Conservation (phyloP, 1,284 basidiomycete genomes). For the Amylostereum areolatum region DNA sequence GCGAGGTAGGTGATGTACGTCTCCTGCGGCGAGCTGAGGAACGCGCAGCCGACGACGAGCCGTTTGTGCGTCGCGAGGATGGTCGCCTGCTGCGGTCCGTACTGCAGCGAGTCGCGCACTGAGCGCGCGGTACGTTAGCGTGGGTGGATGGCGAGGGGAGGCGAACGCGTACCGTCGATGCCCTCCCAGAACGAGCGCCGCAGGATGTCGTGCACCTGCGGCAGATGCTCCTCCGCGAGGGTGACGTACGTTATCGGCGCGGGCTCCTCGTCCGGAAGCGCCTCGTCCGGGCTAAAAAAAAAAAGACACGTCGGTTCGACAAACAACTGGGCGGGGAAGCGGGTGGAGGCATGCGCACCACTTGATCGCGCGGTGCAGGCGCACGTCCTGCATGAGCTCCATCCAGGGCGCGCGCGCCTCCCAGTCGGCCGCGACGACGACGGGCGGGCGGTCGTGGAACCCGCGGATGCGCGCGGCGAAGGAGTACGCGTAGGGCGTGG, state of each 20-base stretch:
- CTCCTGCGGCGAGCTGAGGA: constrained; percentile 71
- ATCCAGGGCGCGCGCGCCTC: constrained; percentile 66
- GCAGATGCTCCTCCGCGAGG: constrained; percentile 52
- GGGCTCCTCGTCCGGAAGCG: constrained; percentile 30
- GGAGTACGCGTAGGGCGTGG: constrained; percentile 56
- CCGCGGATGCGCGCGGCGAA: constrained; percentile 59
- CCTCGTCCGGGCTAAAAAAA: constrained; percentile 45
- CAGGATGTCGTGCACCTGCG: constrained; percentile 65
- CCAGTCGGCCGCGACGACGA: constrained; percentile 58
- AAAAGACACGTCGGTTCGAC: too few relatives aligned
- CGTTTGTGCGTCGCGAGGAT: constrained; percentile 64
- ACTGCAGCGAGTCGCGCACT: constrained; percentile 67
- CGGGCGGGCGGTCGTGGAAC: constrained; percentile 4
- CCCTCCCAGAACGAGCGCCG: constrained; percentile 65
- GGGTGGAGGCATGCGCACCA: too few relatives aligned
- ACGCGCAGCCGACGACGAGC: constrained; percentile 68
- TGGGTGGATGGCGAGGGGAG: neutral
- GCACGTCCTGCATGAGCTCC: constrained; percentile 63
- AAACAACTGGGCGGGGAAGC: too few relatives aligned
- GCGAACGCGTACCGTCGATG: constrained; percentile 51
- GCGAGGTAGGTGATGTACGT: constrained; percentile 76
- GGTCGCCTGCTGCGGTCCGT: constrained; percentile 62
- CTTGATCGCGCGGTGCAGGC: constrained; percentile 50
- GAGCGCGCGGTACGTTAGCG: constrained; percentile 1
- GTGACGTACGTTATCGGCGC: constrained; percentile 61